A percentile compares a stretch with the other conserved stretches of the same genome.
Conservation (phyloP, 768 basidiomycete genomes). For the Pluteus cervinus region DNA sequence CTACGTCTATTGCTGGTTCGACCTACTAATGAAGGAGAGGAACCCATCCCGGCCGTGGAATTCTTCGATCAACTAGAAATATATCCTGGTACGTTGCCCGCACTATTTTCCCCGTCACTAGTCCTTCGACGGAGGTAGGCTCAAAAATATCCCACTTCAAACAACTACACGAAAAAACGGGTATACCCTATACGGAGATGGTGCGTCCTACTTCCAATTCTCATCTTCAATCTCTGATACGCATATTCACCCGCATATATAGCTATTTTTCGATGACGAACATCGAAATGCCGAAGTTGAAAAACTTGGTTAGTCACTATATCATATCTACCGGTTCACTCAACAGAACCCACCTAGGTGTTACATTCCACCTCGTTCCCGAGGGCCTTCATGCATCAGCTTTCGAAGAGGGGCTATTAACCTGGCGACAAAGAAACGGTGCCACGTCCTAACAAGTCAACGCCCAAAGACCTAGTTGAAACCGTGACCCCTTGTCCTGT, state of each 20-base stretch:
- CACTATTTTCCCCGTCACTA: background rate
- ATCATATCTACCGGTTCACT: background rate
- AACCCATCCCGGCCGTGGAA: constrained; percentile 41
- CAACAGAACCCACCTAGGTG: constrained; percentile 39
- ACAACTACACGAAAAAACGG: constrained; percentile 63
- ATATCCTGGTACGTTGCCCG: constrained; percentile 61
- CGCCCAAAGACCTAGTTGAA: too few relatives aligned
- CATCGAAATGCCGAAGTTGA: constrained; percentile 57
- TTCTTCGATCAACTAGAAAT: constrained; percentile 73
- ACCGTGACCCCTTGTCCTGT: too few relatives aligned
- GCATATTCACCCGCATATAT: background rate
- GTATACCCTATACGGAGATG: constrained; percentile 78
- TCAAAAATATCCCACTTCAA: constrained; percentile 83
- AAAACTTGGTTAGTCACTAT: constrained; percentile 36
- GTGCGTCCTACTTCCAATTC: constrained; percentile 24
- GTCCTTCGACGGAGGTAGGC: constrained; percentile 29
- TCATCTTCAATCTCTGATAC: background rate
- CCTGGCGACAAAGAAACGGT: constrained; percentile 64
- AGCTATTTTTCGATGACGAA: constrained; percentile 76
- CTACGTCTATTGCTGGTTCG: constrained; percentile 57
- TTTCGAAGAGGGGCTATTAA: constrained; percentile 64
- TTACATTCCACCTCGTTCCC: constrained; percentile 73
- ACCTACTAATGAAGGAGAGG: constrained; percentile 24
- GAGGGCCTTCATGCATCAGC: constrained; percentile 52
- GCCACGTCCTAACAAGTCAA: too few relatives aligned